phyloP scores from a whole-genome alignment of 2,329 filamentous ascomycete genomes.

The Talaromyces sp. region DNA sequence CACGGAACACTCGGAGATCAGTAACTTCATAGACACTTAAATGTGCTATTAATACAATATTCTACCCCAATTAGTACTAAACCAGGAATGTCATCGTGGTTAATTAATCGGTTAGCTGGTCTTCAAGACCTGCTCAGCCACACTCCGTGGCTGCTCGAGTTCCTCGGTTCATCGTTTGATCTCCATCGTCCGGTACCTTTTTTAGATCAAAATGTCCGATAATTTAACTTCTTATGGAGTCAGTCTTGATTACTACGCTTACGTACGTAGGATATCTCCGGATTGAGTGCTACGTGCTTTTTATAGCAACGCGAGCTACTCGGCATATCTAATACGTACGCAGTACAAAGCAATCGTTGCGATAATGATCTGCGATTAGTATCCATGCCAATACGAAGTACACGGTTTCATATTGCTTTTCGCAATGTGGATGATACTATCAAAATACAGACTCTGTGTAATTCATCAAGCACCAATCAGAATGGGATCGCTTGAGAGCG shows the following conservation, averaged over 20 bases:
- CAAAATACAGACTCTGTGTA: neutral
- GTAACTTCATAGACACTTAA: neutral
- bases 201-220: constrained; percentile 2
- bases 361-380: neutral
- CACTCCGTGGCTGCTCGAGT: neutral
- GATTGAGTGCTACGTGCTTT: neutral
- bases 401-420: neutral
- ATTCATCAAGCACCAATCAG: neutral
- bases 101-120: neutral
- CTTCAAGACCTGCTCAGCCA: neutral
- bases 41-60: neutral
- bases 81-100: neutral
- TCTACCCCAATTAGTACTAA: neutral
- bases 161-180: neutral
- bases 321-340: neutral
- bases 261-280: neutral
- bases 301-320: neutral
- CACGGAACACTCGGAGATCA: neutral
- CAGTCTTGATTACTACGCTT: neutral
- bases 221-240: neutral
- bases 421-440: neutral
- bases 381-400: neutral
- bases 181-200: neutral
- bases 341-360: neutral
- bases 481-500: constrained; percentile 10